Evolutionary conservation across 345 rosid genomes (phyloP), one percentile per base, ranked within the genome.

Genomic region (Psidium guajava): DNA sequence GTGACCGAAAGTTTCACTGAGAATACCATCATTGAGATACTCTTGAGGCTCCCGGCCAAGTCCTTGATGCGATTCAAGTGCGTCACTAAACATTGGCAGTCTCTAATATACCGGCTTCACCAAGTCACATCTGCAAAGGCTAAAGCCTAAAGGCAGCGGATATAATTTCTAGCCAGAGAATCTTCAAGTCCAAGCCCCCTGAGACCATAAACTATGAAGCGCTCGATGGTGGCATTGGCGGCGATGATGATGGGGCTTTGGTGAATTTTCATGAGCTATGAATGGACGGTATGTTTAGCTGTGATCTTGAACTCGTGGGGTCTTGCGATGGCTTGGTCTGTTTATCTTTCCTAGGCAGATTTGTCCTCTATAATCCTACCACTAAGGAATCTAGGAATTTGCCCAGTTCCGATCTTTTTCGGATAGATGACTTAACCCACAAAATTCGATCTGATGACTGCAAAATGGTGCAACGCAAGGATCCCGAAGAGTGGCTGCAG

Each of bases 61-160:
- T n/a, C 85, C 56, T 55, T 83, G 0, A 11, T 32, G 83, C 58
- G 32, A 56, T 83, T 55, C 83, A 57, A 80, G 57, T 56, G 88
- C 75, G 83, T 86, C 20, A 15, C 84, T 61, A 86, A 86, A 74
- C 36, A 36, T 36, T n/a, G n/a, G n/a, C n/a, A n/a, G n/a, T n/a
- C n/a, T n/a, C 36, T 36, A 2, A 36, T 36, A 36, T 36, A 36
- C 36, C 36, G 36, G 32, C 4, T 86, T 86, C 9, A 83, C 83
- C 9, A 84, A 86, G 61, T 47, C 18, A 7, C 83, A 18, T n/a
- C 61, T 86, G 56, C 57, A 64, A 8, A 61, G 84, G 42, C 80
- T 61, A 6, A 18, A 40, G 59, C 36, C 36, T 36, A 36, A 36
- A 36, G 36, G 16, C 28, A n/a, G 81, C 27, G 15, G 27, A 86